Conservation (phyloP, 148 eudicot genomes). For the Chenopodium quinoa region DNA sequence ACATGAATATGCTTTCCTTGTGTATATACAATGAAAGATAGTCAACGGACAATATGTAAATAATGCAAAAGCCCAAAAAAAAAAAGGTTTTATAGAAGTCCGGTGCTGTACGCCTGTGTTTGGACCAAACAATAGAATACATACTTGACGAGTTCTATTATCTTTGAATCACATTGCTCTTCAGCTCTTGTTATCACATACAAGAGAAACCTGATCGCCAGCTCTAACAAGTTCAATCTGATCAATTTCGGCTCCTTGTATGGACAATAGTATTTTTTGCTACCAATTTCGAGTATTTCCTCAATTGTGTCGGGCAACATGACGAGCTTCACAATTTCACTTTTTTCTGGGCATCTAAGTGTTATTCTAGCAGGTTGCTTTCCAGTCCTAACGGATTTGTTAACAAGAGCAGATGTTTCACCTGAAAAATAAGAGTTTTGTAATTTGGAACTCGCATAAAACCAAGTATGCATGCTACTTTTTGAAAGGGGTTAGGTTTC, state of each 20-base stretch:
- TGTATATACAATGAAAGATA: too few species aligned
- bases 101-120: too few species aligned
- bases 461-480: too few species aligned
- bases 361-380: conserved; percentile 36
- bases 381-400: conserved; percentile 9
- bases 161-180: too few species aligned
- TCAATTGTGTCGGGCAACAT: conserved; percentile 53
- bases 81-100: too few species aligned
- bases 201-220: conserved; percentile 62
- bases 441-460: background rate
- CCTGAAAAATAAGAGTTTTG: conserved; percentile 20
- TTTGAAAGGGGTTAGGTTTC: too few species aligned
- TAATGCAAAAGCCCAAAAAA: too few species aligned
- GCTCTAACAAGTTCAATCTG: conserved; percentile 61
- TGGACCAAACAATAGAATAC: too few species aligned
- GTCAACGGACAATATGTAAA: too few species aligned
- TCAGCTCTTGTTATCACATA: conserved; percentile 28
- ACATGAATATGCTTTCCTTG: too few species aligned
- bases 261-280: conserved; percentile 41
- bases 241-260: conserved; percentile 62
- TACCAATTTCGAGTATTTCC: conserved; percentile 55
- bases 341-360: conserved; percentile 44
- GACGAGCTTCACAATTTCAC: conserved; percentile 39
- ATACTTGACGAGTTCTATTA: too few species aligned
- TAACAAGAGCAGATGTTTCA: conserved; percentile 17